Base-by-base conservation (phyloP, 805 yeast species). In the Yarrowia sp. region DNA sequence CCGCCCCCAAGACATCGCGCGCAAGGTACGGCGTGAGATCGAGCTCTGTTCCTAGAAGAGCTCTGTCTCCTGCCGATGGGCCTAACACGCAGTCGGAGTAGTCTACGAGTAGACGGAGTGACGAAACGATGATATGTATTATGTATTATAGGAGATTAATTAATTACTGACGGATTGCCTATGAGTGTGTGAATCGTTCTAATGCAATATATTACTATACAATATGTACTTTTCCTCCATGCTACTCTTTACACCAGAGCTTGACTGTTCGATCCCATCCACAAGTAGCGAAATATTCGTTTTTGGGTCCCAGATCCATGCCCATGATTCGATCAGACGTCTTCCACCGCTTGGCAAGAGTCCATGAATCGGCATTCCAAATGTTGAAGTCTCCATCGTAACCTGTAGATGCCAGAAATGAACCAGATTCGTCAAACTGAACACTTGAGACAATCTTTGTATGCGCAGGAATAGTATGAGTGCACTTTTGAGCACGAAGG, bases 251-350 rank as follows among this genome's bases (percentile, higher is more conserved):
- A n/a, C 69, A 69, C 92, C 92, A 90, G 50, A 90, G 66, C 74
- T 89, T 90, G 3, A 92, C 82, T 8, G 90, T 82, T 67, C 95
- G 82, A 75, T 92, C 97, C 97, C 97, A 92, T 20, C 97, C 93
- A 60, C 91, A 83, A 55, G 89, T 84, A 0, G 85, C 82, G 1
- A 92, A 77, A 40, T 69, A 73, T 9, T 78, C 72, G 9, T 83
- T 83, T 67, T 81, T 79, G 0, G 71, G 67, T 12, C 82, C 74
- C 0, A 88, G 72, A 73, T 90, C 96, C 58, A 89, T 83, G 68
- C 87, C 79, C 88, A 92, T 85, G 3, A 91, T 85, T 72, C 89
- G 88, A 69, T 90, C 96, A 7, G 83, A 82, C 2, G 85, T 79
- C 39, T 81, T 82, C 20, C 86, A 73, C 15, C 82, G 78, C 15